Base-by-base conservation (phyloP, 2,329 filamentous ascomycete species). In the Botrytis tulipae region DNA sequence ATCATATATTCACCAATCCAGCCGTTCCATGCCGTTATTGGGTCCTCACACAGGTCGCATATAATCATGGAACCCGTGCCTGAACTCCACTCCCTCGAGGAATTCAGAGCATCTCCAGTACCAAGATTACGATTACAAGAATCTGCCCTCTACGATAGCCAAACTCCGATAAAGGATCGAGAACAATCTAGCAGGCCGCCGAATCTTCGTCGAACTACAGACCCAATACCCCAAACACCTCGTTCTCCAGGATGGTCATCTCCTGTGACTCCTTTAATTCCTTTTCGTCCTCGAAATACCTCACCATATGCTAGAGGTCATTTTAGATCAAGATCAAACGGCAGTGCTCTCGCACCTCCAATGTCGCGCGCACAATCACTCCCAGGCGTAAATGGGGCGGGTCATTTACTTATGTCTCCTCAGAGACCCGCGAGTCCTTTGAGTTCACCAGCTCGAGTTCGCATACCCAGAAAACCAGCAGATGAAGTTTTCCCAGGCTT, bases 41-140 rank as follows among this genome's bases (percentile, higher is more conserved):
- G 70, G 57, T 29, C 62, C 68, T 66, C 69, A 74, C 69, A 61
- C 61, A 72, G 22, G 65, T 61, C 81, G 51, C 67, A 70, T 40
- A 42, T 35, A 63, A 82, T 78, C 78, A 91, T 91, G 89, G 89
- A 91, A 82, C 88, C 89, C 74, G 89, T 91, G 79, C 89, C 89
- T 77, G 89, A 91, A 84, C 90, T 89, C 68, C 88, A 91, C 84
- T 86, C 88, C 76, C 89, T 91, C 86, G 89, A 91, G 84, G 88
- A 88, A 81, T 91, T 91, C 80, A 87, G 85, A 75, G 83, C 88
- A 72, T 86, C 87, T 70, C 88, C 88, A 76, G 83, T 89, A 54
- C 87, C 88, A 57, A 85, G 83, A 44, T 81, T 89, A 62, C 86
- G 87, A 74, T 81, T 88, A 32, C 76, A 77, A 73, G 80, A 80